Conservation (phyloP, 495 filamentous ascomycete genomes). For the Aspergillus bridgeri region DNA sequence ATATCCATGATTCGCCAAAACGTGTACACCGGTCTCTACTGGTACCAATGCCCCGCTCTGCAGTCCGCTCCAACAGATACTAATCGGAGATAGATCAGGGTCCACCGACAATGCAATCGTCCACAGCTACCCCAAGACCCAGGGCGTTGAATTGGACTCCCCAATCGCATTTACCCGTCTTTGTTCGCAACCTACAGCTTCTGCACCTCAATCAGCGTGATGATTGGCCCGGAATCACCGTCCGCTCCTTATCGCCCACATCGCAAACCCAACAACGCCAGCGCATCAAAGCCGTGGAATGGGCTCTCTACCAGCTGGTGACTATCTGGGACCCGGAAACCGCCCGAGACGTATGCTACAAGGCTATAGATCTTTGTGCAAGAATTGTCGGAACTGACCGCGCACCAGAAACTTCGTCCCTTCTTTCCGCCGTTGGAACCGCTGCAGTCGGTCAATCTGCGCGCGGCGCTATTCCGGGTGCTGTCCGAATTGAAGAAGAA, state of each 20-base stretch:
- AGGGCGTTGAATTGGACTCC: slow-evolving; percentile 37
- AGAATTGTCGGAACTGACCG: slow-evolving; percentile 14
- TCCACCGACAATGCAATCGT: slow-evolving; percentile 29
- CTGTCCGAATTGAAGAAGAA: slow-evolving; percentile 82
- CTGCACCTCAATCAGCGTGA: slow-evolving; percentile 69
- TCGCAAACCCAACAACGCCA: slow-evolving; percentile 68
- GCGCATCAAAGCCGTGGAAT: slow-evolving; percentile 75
- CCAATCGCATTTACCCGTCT: slow-evolving; percentile 59
- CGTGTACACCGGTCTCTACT: neutral
- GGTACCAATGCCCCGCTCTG: neutral
- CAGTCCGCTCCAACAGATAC: neutral
- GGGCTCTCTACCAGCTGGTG: slow-evolving; percentile 80
- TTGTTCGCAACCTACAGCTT: slow-evolving; percentile 75
- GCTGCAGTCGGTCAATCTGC: slow-evolving; percentile 83
- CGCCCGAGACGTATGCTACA: slow-evolving; percentile 56
- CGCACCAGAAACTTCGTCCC: slow-evolving; percentile 70
- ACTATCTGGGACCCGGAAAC: slow-evolving; percentile 73
- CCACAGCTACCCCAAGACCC: slow-evolving; percentile 27
- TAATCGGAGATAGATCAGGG: slow-evolving; percentile 8
- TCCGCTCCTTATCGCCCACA: slow-evolving; percentile 61
- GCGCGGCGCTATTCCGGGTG: slow-evolving; percentile 74
- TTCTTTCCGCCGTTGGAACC: slow-evolving; percentile 87
- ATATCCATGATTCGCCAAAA: neutral
- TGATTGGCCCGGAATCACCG: slow-evolving; percentile 73
- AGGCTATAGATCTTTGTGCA: neutral